These are phyloP conservation scores for Elongisporangium anandrum DNA, from an alignment of 352 stramenopile genomes.

Conservation along the genomic window DNA sequence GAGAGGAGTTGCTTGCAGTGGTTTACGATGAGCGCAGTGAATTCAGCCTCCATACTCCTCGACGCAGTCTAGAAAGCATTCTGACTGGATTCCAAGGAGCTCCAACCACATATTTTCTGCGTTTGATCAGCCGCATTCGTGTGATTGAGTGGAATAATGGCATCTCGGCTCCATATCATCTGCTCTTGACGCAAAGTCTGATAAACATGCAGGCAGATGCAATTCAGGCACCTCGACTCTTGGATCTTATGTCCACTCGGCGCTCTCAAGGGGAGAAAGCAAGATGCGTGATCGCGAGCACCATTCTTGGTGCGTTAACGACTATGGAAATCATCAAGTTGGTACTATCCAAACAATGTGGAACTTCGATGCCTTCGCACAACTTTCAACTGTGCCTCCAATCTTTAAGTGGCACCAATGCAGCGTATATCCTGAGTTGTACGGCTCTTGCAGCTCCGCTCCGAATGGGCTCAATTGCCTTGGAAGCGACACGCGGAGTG, in stretches of 20 bases:
- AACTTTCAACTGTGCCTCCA: constrained; percentile 8
- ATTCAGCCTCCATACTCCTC: constrained; percentile 21
- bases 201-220: constrained; percentile 16
- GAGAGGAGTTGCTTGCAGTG: background rate
- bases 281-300: constrained; percentile 11
- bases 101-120: constrained; percentile 6
- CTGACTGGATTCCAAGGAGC: constrained; percentile 8
- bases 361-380: background rate
- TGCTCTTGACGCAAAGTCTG: constrained; percentile 26
- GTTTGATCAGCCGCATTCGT: constrained; percentile 1
- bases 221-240: constrained; percentile 4
- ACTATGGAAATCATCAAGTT: constrained; percentile 25
- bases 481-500: constrained; percentile 23
- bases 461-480: constrained; percentile 15
- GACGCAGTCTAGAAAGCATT: constrained; percentile 9
- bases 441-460: constrained; percentile 1
- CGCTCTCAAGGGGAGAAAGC: constrained; percentile 7
- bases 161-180: constrained; percentile 14
- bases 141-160: constrained; percentile 5
- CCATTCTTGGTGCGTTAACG: constrained; percentile 21
- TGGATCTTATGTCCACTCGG: constrained; percentile 16
- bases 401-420: constrained; percentile 2
- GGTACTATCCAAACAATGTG: constrained; percentile 1
- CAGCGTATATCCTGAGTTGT: constrained; percentile 3
- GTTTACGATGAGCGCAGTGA: background rate